Conservation (phyloP, 768 basidiomycete genomes). For the Psilocybe subaeruginosa region DNA sequence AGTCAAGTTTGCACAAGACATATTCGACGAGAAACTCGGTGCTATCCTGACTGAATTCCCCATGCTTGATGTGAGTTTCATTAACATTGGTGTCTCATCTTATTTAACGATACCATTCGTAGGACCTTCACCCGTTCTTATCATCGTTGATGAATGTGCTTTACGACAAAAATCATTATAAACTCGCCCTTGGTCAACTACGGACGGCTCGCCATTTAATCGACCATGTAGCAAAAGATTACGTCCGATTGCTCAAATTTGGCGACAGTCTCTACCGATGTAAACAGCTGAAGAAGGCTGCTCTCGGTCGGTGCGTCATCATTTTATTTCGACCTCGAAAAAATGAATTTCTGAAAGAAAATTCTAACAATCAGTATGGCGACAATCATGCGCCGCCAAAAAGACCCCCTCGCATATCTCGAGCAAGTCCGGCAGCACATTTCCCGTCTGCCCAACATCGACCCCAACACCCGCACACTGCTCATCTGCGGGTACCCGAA, state of each 20-base stretch:
- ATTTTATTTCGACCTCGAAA: not conserved
- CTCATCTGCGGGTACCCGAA: slow-evolving; percentile 99
- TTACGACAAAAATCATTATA: slow-evolving; percentile 99
- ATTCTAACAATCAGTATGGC: slow-evolving; percentile 72
- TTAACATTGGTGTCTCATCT: not conserved
- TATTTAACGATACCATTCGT: slow-evolving; percentile 28
- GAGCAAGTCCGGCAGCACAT: slow-evolving; percentile 99
- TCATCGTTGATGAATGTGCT: slow-evolving; percentile 96
- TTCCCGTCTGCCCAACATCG: slow-evolving; percentile 96
- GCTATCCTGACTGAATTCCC: slow-evolving; percentile 96
- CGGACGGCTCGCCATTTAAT: slow-evolving; percentile 95
- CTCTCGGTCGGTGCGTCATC: slow-evolving; percentile 84
- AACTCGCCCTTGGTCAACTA: slow-evolving; percentile 95
- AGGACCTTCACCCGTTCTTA: slow-evolving; percentile 95
- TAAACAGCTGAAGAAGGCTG: slow-evolving; percentile 97
- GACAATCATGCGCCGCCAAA: slow-evolving; percentile 97
- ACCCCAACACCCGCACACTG: slow-evolving; percentile 96
- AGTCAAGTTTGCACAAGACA: slow-evolving; percentile 97
- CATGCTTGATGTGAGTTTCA: slow-evolving; percentile 83
- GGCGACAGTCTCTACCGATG: slow-evolving; percentile 97
- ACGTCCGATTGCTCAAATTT: slow-evolving; percentile 95
- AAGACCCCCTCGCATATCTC: slow-evolving; percentile 96
- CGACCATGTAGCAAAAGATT: slow-evolving; percentile 97
- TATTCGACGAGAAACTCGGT: slow-evolving; percentile 94
- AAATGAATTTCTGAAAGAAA: not conserved